Evolutionary conservation across 1,139 yeast genomes (phyloP).

Genomic region (Oligophagozyma castellii): DNA sequence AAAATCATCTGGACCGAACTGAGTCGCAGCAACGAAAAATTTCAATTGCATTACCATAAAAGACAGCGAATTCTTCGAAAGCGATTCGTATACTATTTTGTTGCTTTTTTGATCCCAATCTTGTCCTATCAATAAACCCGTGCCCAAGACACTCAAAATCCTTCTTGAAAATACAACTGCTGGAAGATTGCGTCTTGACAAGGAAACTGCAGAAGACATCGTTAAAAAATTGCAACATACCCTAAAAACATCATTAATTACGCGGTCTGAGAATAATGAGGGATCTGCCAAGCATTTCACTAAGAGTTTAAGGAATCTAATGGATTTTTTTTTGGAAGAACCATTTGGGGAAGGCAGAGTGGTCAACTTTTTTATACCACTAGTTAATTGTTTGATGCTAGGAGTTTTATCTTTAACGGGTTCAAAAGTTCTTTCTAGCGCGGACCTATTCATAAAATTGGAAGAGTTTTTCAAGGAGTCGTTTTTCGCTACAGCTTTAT

Average conservation of each 20-base stretch:
- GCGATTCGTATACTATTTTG: slow-evolving; percentile 9
- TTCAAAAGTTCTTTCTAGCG: slow-evolving; percentile 1
- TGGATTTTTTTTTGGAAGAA: slow-evolving; percentile 9
- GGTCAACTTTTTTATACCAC: slow-evolving; percentile 12
- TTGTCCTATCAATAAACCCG: slow-evolving; percentile 12
- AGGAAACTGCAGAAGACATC: slow-evolving; percentile 17
- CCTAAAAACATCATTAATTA: slow-evolving; percentile 17
- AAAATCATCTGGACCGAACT: slow-evolving; percentile 14
- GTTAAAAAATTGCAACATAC: slow-evolving; percentile 13
- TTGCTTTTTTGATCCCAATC: slow-evolving; percentile 10
- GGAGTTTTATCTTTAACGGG: slow-evolving; percentile 5
- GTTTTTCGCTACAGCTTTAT: background rate
- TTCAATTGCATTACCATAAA: slow-evolving; percentile 15
- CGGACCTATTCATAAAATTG: background rate
- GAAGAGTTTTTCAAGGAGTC: background rate
- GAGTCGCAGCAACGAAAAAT: slow-evolving; percentile 17
- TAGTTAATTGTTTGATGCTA: slow-evolving; percentile 9
- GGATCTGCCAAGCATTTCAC: slow-evolving; percentile 18
- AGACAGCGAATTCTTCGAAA: slow-evolving; percentile 9
- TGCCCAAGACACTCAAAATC: slow-evolving; percentile 13
- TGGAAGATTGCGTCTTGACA: slow-evolving; percentile 11
- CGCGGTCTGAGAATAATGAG: slow-evolving; percentile 15
- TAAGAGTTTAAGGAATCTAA: slow-evolving; percentile 16
- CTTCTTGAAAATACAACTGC: slow-evolving; percentile 17
- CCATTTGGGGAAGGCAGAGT: slow-evolving; percentile 3